Evolutionary conservation across 2,329 filamentous ascomycete genomes (phyloP).

Genomic region (Didymella pomorum): DNA sequence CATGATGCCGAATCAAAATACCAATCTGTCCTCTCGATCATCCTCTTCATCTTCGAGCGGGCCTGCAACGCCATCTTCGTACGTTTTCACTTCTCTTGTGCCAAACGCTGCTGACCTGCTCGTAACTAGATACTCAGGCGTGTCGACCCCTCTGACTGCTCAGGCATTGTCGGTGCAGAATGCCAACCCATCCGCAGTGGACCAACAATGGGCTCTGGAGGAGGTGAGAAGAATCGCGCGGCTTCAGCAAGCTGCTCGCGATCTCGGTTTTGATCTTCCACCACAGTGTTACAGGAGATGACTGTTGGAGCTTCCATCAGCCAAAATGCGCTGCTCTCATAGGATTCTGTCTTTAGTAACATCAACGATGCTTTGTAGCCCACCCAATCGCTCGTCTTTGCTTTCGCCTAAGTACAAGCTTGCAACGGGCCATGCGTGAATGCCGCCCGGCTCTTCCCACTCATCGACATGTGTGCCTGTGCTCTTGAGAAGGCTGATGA

Average conservation of each 20-base stretch:
- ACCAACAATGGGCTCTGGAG: slow-evolving; percentile 13
- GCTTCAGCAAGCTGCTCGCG: slow-evolving; percentile 12
- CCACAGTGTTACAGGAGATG: slow-evolving; percentile 9
- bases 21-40: neutral
- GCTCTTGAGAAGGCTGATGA: slow-evolving; percentile 65
- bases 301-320: neutral
- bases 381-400: slow-evolving; percentile 56
- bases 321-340: slow-evolving; percentile 4
- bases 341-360: slow-evolving; percentile 42
- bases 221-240: slow-evolving; percentile 6
- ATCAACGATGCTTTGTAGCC: slow-evolving; percentile 56
- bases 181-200: slow-evolving; percentile 2
- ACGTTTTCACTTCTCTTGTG: neutral
- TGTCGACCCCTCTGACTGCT: slow-evolving; percentile 9
- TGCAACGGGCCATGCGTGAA: slow-evolving; percentile 86
- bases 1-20: slow-evolving; percentile 2
- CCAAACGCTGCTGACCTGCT: neutral
- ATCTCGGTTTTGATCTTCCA: slow-evolving; percentile 16
- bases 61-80: slow-evolving; percentile 2
- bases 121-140: neutral
- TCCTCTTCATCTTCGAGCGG: neutral
- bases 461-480: slow-evolving; percentile 64
- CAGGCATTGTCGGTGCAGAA: slow-evolving; percentile 4
- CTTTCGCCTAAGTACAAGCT: slow-evolving; percentile 63
- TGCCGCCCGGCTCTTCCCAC: slow-evolving; percentile 69